Conservation (phyloP, 2,329 filamentous ascomycete genomes). For the Ascochyta pisi region DNA sequence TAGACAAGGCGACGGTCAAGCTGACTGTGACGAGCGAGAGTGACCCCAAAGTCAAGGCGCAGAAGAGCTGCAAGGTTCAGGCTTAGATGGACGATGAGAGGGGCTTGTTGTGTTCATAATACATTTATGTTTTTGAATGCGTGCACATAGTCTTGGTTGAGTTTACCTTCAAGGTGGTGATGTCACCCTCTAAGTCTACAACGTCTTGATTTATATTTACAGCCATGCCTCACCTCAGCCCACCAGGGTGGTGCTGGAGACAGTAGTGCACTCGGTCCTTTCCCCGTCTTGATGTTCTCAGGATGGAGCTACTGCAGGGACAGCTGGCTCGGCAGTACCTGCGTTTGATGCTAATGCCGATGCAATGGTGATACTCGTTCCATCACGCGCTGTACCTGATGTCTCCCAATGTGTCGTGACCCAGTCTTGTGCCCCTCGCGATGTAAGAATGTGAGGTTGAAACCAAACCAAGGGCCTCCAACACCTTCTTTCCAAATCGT, state of each 20-base stretch:
- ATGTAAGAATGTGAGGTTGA: neutral
- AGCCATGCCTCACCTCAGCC: too few relatives aligned
- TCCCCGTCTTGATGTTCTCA: neutral
- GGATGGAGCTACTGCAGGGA: constrained; percentile 13
- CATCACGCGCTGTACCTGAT: neutral
- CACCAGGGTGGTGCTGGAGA: too few relatives aligned
- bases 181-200: too few relatives aligned
- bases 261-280: neutral
- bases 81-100: neutral
- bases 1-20: constrained; percentile 51
- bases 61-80: constrained; percentile 20
- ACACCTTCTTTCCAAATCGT: neutral
- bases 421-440: neutral
- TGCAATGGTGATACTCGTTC: neutral
- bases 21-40: constrained; percentile 58
- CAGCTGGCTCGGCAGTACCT: neutral
- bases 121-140: too few relatives aligned
- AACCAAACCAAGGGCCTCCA: neutral
- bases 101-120: too few relatives aligned
- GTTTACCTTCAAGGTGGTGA: too few relatives aligned
- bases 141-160: too few relatives aligned
- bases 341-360: neutral
- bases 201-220: too few relatives aligned
- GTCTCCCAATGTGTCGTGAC: neutral
- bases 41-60: constrained; percentile 31